These are phyloP conservation scores for Naganishia liquefaciens DNA, from an alignment of 1,284 basidiomycete genomes.

Conservation along the genomic window DNA sequence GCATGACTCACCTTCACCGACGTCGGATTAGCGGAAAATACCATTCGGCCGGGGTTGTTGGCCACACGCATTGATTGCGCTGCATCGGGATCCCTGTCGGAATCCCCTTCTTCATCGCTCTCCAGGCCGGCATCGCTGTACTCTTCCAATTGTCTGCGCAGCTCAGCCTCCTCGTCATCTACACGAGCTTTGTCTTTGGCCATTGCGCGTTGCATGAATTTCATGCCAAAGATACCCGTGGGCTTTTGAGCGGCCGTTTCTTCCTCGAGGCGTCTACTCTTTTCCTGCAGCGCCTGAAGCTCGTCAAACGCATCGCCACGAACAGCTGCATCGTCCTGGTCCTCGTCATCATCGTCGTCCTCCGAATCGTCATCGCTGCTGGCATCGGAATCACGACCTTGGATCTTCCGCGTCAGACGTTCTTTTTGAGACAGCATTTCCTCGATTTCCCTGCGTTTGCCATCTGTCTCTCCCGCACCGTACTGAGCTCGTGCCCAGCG, in stretches of 20 bases:
- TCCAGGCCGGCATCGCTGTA: constrained; percentile 59
- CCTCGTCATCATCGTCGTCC: constrained; percentile 57
- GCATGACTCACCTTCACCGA: constrained; percentile 23
- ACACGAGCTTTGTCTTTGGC: constrained; percentile 64
- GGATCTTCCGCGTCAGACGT: constrained; percentile 74
- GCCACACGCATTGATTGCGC: constrained; percentile 48
- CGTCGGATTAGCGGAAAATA: constrained; percentile 51
- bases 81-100: constrained; percentile 48
- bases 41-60: constrained; percentile 57
- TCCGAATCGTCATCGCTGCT: constrained; percentile 55
- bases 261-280: constrained; percentile 46
- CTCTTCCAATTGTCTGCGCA: constrained; percentile 64
- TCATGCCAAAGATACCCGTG: constrained; percentile 80
- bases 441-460: constrained; percentile 39
- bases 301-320: constrained; percentile 73
- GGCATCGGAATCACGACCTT: constrained; percentile 57
- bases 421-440: constrained; percentile 70
- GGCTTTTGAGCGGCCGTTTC: constrained; percentile 54
- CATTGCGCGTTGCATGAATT: constrained; percentile 91
- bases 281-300: constrained; percentile 59
- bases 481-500: constrained; percentile 54
- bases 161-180: constrained; percentile 67
- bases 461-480: constrained; percentile 41
- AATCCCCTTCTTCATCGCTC: constrained; percentile 53
- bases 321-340: constrained; percentile 56